phyloP scores from a whole-genome alignment of 768 basidiomycete genomes.

The Mycena sanguinolenta region DNA sequence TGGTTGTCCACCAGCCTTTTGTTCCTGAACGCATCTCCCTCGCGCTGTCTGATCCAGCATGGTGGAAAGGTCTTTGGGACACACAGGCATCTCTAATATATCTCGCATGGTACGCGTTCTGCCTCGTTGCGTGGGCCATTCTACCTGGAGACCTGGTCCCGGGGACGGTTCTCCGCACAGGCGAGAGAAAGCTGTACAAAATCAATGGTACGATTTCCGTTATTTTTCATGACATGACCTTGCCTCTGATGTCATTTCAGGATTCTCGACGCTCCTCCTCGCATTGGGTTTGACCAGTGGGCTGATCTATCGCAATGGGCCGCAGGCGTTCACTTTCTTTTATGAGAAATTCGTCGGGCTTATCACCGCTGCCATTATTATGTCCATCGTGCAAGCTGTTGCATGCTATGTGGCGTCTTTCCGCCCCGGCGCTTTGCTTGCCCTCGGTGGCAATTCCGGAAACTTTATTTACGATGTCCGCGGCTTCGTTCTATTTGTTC shows the following conservation, averaged over 20 bases:
- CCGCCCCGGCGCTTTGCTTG: constrained; percentile 77
- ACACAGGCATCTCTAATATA: constrained; percentile 82
- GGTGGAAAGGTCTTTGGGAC: constrained; percentile 89
- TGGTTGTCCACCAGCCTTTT: constrained; percentile 75
- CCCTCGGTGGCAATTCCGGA: constrained; percentile 93
- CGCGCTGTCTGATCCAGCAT: constrained; percentile 62
- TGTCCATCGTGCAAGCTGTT: constrained; percentile 82
- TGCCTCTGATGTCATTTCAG: constrained; percentile 56
- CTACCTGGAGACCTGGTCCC: constrained; percentile 82
- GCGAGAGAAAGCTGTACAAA: constrained; percentile 86
- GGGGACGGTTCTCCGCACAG: constrained; percentile 80
- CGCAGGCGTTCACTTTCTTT: constrained; percentile 86
- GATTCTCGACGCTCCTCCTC: constrained; percentile 89
- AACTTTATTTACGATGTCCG: constrained; percentile 92
- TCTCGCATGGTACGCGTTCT: constrained; percentile 92
- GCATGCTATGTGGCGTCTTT: constrained; percentile 82
- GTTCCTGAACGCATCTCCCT: constrained; percentile 59
- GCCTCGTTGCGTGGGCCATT: constrained; percentile 82
- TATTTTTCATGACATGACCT: constrained; percentile 8
- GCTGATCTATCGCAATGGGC: constrained; percentile 79
- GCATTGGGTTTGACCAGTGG: constrained; percentile 81
- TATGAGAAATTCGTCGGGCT: constrained; percentile 95
- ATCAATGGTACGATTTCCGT: constrained; percentile 82
- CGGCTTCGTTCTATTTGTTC: constrained; percentile 27
- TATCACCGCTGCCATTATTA: constrained; percentile 82